Conservation (phyloP, 306 rosid species). For the Glycyrrhiza uralensis region DNA sequence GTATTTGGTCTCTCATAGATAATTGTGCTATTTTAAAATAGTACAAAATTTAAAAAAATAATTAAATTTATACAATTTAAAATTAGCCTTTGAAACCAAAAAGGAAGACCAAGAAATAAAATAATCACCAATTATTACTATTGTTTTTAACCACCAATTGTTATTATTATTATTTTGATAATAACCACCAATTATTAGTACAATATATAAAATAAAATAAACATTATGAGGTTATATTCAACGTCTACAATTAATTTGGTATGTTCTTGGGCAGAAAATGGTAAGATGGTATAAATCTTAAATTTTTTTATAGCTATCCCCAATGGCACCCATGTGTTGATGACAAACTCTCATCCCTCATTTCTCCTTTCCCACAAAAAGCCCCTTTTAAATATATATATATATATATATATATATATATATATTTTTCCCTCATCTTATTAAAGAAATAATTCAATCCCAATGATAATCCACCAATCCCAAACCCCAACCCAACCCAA, state of each 20-base stretch:
- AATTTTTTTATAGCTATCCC: neutral
- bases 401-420: neutral
- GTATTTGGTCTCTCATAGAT: no score
- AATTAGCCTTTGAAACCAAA: no score
- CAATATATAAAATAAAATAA: neutral
- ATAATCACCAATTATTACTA: no score
- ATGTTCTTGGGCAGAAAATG: neutral
- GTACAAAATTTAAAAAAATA: no score
- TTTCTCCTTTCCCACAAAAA: neutral
- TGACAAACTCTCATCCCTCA: neutral
- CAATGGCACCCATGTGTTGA: neutral
- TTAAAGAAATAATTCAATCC: conserved; percentile 2
- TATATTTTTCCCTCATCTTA: neutral
- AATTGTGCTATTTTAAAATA: no score
- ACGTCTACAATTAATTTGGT: neutral
- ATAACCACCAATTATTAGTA: no score
- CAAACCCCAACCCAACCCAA: conserved; percentile 36
- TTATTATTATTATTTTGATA: no score
- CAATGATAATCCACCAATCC: neutral
- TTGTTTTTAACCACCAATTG: no score
- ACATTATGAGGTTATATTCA: neutral
- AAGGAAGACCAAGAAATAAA: no score
- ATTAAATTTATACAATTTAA: no score
- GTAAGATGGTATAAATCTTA: neutral
- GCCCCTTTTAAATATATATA: neutral